A percentile compares a stretch with the other conserved stretches of the same genome.
These are phyloP conservation scores for Paxillus ammoniavirescens DNA, from an alignment of 768 basidiomycete species.

Conservation along the genomic window DNA sequence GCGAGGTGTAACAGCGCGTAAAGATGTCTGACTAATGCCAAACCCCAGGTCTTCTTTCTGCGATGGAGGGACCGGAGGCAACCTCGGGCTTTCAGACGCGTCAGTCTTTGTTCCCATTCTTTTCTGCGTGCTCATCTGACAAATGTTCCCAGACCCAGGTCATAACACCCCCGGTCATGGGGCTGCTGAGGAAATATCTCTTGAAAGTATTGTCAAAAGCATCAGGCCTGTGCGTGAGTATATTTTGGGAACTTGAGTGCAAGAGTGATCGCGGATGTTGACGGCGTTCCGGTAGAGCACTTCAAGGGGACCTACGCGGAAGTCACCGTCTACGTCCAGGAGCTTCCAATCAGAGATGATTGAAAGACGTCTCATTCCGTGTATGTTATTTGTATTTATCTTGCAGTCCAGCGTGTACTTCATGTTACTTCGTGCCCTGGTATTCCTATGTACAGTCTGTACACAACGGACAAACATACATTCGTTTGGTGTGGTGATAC, in stretches of 20 bases:
- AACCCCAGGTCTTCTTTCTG: not conserved
- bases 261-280: too few species aligned
- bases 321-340: constrained; percentile 2
- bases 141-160: not conserved
- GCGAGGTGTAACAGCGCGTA: not conserved
- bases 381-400: not conserved
- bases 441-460: too few species aligned
- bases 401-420: not conserved
- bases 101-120: not conserved
- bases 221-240: not conserved
- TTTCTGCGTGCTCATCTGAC: not conserved
- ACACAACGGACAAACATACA: not conserved
- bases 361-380: not conserved
- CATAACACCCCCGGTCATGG: not conserved
- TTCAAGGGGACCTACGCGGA: not conserved
- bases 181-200: not conserved
- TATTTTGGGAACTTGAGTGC: not conserved
- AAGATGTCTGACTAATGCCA: not conserved
- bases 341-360: not conserved
- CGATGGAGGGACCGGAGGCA: not conserved
- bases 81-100: not conserved
- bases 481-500: not conserved
- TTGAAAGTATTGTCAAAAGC: not conserved
- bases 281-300: not conserved
- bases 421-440: not conserved